Percentiles rank a stretch among this genome's conserved stretches.
Conservation (phyloP, 495 filamentous ascomycete species). For the Penicillium nucicola region DNA sequence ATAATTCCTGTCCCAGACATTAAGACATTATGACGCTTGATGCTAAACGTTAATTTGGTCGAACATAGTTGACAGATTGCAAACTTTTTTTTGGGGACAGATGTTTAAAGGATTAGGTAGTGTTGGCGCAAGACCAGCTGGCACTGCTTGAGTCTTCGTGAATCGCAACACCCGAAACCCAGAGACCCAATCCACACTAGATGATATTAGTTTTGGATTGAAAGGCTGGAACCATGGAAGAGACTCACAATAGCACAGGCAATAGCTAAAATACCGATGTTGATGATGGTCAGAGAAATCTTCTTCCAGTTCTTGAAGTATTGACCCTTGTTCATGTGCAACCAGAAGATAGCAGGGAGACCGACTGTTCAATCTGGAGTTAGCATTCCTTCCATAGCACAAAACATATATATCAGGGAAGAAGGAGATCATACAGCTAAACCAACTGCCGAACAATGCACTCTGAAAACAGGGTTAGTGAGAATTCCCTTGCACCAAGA, state of each 20-base stretch:
- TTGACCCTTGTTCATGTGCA: conserved; percentile 35
- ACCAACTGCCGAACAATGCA: conserved; percentile 39
- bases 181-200: conserved; percentile 41
- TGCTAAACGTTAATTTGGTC: too few species aligned
- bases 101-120: conserved; percentile 15
- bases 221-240: not conserved
- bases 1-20: too few species aligned
- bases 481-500: not conserved
- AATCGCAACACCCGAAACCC: conserved; percentile 36
- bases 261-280: conserved; percentile 29
- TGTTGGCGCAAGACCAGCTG: conserved; percentile 40
- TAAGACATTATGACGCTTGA: too few species aligned
- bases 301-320: conserved; percentile 30
- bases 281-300: conserved; percentile 31
- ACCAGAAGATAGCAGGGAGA: conserved; percentile 40
- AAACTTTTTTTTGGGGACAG: too few species aligned
- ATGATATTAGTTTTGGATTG: not conserved
- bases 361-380: conserved; percentile 19
- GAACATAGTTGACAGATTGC: too few species aligned
- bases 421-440: conserved; percentile 29
- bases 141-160: conserved; percentile 22
- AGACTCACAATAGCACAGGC: conserved; percentile 34
- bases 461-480: conserved; percentile 22
- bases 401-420: not conserved
- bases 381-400: not conserved